Evolutionary conservation across 495 filamentous ascomycete genomes (phyloP), one percentile per base, ranked within the genome.

Genomic region (Aspergillus funiculosus): DNA sequence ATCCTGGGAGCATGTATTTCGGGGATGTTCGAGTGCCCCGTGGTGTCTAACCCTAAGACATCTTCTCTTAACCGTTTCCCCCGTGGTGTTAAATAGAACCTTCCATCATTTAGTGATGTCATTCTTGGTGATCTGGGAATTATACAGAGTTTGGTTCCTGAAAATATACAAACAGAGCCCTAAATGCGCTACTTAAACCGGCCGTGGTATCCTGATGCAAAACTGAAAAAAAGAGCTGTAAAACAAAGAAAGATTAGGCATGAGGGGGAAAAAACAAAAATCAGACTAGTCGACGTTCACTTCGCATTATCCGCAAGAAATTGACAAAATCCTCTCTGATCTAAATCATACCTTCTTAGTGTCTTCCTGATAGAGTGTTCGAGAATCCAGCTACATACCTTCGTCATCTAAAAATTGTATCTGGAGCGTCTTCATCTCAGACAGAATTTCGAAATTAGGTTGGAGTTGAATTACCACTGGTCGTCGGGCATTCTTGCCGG

Each of bases 401-500:
- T 64, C 43, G 37, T 68, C 59, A 32, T 74, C 68, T 11, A 74
- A 54, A 45, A 74, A 74, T 20, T 58, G 49, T 21, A 74, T 60
- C 37, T 63, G 58, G 17, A 74, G 32, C 22, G 56, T 62, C 30
- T 64, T 67, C 67, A 74, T 69, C 43, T 66, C 52, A 7, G 64
- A 45, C 4, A 74, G 53, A 40, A 69, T 53, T 8, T 74, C 69
- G 26, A 72, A 72, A 42, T 74, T 72, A 1, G 70, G 68, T 43
- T 59, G 61, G 3, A 74, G 46, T 10, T 68, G 59, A 20, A 74
- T 21, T 4, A 60, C 39, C 1, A 71, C 62, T 25, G 70, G 70
- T 28, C 58, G 57, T 4, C 69, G 62, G n/a, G 60, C 34, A 43
- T 71, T 71, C 39, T 72, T 72, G 1, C 60, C 62, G 9, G 63